Conservation (phyloP, 2,329 filamentous ascomycete genomes). For the Colletotrichum viniferum region DNA sequence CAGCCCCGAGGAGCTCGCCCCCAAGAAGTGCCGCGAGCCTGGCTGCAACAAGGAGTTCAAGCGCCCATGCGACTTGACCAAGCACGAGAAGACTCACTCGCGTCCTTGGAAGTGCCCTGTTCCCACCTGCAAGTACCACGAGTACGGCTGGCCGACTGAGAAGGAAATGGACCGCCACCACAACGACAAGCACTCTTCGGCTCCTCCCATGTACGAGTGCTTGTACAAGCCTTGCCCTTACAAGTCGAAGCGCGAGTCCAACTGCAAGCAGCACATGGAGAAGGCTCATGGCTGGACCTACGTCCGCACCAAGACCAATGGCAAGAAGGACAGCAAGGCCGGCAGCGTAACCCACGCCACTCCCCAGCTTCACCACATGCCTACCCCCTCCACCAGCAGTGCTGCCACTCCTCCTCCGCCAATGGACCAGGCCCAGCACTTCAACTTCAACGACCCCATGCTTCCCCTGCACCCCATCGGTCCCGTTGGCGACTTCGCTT, state of each 20-base stretch:
- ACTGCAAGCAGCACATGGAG: slow-evolving; percentile 99
- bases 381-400: slow-evolving; percentile 64
- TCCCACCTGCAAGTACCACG: slow-evolving; percentile 84
- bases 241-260: slow-evolving; percentile 93
- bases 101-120: slow-evolving; percentile 93
- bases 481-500: slow-evolving; percentile 24
- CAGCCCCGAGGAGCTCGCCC: slow-evolving; percentile 80
- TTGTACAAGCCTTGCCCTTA: slow-evolving; percentile 85
- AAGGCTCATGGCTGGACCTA: slow-evolving; percentile 94
- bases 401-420: slow-evolving; percentile 58
- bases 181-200: slow-evolving; percentile 91
- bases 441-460: slow-evolving; percentile 21
- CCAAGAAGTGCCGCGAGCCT: slow-evolving; percentile 75
- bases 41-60: slow-evolving; percentile 93
- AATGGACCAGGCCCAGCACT: slow-evolving; percentile 46
- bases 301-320: slow-evolving; percentile 89
- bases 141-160: slow-evolving; percentile 93
- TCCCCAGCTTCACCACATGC: slow-evolving; percentile 65
- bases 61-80: slow-evolving; percentile 94
- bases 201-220: slow-evolving; percentile 84
- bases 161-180: slow-evolving; percentile 96
- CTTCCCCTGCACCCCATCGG: slow-evolving; percentile 14
- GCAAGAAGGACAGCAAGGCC: slow-evolving; percentile 62
- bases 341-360: slow-evolving; percentile 55
- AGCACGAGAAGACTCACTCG: slow-evolving; percentile 97